These are phyloP conservation scores for Venustampulla echinocandica DNA, from an alignment of 495 filamentous ascomycete species.

Conservation along the genomic window DNA sequence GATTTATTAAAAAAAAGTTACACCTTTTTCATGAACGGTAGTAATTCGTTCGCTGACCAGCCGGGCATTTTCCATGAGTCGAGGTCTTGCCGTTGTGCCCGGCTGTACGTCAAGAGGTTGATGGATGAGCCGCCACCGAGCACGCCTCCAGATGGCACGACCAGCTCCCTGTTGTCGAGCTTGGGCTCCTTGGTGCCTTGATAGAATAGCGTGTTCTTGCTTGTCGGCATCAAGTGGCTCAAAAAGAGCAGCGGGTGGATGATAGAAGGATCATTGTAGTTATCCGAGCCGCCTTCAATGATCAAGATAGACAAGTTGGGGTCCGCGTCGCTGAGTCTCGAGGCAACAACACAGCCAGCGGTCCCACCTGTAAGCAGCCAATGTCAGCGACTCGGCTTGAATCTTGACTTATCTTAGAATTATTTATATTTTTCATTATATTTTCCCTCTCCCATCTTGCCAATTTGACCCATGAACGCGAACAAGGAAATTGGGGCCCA, in stretches of 20 bases:
- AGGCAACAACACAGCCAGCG: slow-evolving; percentile 35
- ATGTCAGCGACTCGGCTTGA: no score
- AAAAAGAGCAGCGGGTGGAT: slow-evolving; percentile 30
- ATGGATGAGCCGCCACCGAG: slow-evolving; percentile 50
- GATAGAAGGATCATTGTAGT: slow-evolving; percentile 33
- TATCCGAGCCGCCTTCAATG: slow-evolving; percentile 38
- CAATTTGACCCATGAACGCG: no score
- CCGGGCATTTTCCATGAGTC: neutral
- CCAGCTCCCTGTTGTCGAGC: slow-evolving; percentile 31
- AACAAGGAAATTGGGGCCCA: neutral
- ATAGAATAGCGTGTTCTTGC: neutral
- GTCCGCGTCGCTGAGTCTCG: slow-evolving; percentile 37
- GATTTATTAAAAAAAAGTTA: neutral
- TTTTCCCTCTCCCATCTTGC: no score
- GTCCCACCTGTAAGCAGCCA: slow-evolving; percentile 34
- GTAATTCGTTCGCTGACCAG: slow-evolving; percentile 1
- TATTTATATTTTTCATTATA: neutral
- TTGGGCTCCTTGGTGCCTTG: slow-evolving; percentile 18
- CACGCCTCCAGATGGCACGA: slow-evolving; percentile 40
- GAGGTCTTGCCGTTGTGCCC: slow-evolving; percentile 14
- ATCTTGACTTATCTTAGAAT: neutral
- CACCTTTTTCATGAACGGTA: slow-evolving; percentile 23
- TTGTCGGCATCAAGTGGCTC: slow-evolving; percentile 6
- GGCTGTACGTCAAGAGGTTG: slow-evolving; percentile 45
- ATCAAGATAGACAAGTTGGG: slow-evolving; percentile 36